Conservation (phyloP, 352 stramenopile species). For the Phytophthora pisi region DNA sequence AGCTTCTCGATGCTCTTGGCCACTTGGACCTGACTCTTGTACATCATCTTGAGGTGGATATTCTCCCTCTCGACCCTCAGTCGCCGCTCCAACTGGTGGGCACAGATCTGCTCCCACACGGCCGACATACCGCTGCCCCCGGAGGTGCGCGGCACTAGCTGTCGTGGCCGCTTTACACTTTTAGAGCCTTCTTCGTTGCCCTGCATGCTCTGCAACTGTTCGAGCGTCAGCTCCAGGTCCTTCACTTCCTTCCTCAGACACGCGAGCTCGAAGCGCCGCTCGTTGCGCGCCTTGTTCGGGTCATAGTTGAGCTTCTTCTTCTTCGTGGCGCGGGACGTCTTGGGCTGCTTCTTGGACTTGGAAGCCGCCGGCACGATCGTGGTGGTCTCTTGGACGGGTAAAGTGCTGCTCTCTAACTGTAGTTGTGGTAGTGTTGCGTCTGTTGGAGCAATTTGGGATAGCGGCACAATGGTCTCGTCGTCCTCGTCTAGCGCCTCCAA, state of each 20-base stretch:
- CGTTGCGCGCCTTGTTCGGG: slow-evolving; percentile 41
- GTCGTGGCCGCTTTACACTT: slow-evolving; percentile 11
- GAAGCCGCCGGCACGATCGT: not conserved
- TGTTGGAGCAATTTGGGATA: not conserved
- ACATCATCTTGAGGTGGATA: slow-evolving; percentile 45
- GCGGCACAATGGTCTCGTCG: not conserved
- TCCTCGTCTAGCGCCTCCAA: slow-evolving; percentile 21
- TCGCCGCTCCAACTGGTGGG: slow-evolving; percentile 31
- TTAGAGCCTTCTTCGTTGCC: not conserved
- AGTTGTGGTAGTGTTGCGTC: not conserved
- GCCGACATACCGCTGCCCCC: slow-evolving; percentile 18
- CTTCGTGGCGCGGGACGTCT: not conserved
- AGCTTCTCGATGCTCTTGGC: slow-evolving; percentile 38
- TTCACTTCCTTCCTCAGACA: slow-evolving; percentile 39
- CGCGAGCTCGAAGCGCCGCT: slow-evolving; percentile 38
- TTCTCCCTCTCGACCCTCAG: slow-evolving; percentile 39
- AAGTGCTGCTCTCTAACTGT: slow-evolving; percentile 13
- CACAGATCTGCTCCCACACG: slow-evolving; percentile 42
- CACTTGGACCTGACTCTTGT: slow-evolving; percentile 37
- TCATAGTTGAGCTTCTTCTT: slow-evolving; percentile 47
- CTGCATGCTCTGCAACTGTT: slow-evolving; percentile 34
- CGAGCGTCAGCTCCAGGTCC: slow-evolving; percentile 36
- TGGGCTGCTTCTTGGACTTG: slow-evolving; percentile 3
- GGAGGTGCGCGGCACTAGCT: slow-evolving; percentile 7
- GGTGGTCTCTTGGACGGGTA: not conserved